These are phyloP conservation scores for Nemophila menziesii DNA, from an alignment of 257 asterid species.

Conservation along the genomic window DNA sequence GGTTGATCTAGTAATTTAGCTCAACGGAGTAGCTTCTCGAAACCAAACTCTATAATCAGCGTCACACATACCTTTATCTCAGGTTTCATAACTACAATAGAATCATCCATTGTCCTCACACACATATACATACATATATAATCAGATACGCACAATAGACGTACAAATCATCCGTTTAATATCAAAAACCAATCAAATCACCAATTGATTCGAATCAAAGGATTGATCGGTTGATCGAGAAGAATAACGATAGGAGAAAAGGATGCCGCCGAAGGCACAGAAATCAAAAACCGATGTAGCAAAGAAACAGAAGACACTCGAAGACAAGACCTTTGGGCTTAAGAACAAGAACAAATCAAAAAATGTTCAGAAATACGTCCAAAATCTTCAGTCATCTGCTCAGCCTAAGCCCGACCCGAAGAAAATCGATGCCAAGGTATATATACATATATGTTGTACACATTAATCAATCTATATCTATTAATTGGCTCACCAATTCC, in stretches of 20 bases:
- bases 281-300: slow-evolving; percentile 71
- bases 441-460: not conserved
- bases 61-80: not conserved
- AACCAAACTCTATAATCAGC: not conserved
- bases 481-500: too few species aligned
- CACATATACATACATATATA: not conserved
- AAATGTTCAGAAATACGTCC: slow-evolving; percentile 91
- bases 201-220: not conserved
- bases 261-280: slow-evolving; percentile 86
- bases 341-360: slow-evolving; percentile 92
- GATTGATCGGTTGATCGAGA: not conserved
- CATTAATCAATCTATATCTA: not conserved
- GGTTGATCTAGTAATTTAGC: not conserved
- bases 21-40: not conserved
- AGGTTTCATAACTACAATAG: not conserved
- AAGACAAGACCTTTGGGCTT: slow-evolving; percentile 97
- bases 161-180: not conserved
- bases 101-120: not conserved
- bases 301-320: slow-evolving; percentile 85
- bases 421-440: slow-evolving; percentile 63
- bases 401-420: slow-evolving; percentile 61
- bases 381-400: slow-evolving; percentile 53
- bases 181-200: not conserved
- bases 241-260: not conserved
- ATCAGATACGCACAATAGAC: not conserved